Percentiles rank a stretch among this genome's conserved stretches.
Conservation (phyloP, 345 rosid species). For the Pugionium dolabratum region DNA sequence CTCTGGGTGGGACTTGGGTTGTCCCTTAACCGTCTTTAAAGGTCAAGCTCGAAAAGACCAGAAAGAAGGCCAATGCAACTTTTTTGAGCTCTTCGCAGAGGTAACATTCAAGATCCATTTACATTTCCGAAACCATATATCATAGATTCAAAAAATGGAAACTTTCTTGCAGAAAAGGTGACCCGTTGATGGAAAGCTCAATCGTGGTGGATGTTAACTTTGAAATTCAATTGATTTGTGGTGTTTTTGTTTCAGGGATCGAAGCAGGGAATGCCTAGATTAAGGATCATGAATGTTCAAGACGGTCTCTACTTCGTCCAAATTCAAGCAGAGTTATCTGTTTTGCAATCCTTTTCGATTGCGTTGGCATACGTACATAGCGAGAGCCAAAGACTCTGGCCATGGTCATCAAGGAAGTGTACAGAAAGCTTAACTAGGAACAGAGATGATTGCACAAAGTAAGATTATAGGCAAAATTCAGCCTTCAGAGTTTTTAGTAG, state of each 20-base stretch:
- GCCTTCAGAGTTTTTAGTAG: slow-evolving; percentile 13
- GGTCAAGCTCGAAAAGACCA: slow-evolving; percentile 46
- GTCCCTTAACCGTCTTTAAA: slow-evolving; percentile 61
- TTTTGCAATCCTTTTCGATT: slow-evolving; percentile 75
- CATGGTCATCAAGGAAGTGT: slow-evolving; percentile 46
- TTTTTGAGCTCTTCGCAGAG: slow-evolving; percentile 63
- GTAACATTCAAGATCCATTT: slow-evolving; percentile 48
- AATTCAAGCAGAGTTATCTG: slow-evolving; percentile 67
- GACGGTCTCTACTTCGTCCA: slow-evolving; percentile 74
- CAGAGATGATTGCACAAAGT: slow-evolving; percentile 34
- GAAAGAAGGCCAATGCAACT: slow-evolving; percentile 55
- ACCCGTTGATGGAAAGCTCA: background rate
- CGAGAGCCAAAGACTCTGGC: slow-evolving; percentile 55
- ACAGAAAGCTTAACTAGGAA: slow-evolving; percentile 42
- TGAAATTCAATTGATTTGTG: background rate
- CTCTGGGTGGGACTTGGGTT: slow-evolving; percentile 97
- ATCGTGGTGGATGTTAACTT: slow-evolving; percentile 10
- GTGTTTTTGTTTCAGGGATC: slow-evolving; percentile 55
- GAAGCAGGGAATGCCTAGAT: slow-evolving; percentile 48
- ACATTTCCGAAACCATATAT: slow-evolving; percentile 26
- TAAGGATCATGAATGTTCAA: slow-evolving; percentile 69
- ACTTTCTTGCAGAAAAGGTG: background rate
- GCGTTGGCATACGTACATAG: slow-evolving; percentile 81
- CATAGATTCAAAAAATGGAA: slow-evolving; percentile 34
- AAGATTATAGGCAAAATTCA: slow-evolving; percentile 25